Evolutionary conservation across 331 rosid species (phyloP).

Genomic region (Acacia pycnantha): DNA sequence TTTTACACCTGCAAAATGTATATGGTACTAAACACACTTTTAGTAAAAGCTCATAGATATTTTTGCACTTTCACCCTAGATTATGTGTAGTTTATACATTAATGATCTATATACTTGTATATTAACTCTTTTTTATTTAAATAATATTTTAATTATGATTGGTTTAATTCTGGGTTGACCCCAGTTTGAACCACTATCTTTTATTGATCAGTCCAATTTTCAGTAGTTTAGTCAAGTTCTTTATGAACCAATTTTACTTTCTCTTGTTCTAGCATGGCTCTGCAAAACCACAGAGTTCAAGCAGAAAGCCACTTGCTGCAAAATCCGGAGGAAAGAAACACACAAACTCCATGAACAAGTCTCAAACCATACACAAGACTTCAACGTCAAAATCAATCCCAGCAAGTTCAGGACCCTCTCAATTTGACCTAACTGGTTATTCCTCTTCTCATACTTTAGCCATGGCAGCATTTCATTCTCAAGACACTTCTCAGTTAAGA

Average conservation of each 20-base stretch:
- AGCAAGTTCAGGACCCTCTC: conserved; percentile 39
- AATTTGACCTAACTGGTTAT: conserved; percentile 51
- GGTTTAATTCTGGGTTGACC: not conserved
- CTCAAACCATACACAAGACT: conserved; percentile 24
- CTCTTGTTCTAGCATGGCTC: conserved; percentile 43
- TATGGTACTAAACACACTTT: no score
- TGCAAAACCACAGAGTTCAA: conserved; percentile 39
- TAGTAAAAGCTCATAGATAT: no score
- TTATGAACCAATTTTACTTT: not conserved
- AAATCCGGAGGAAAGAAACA: conserved; percentile 59
- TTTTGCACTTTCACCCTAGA: no score
- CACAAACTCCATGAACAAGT: conserved; percentile 30
- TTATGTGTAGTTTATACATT: not conserved
- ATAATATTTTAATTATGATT: not conserved
- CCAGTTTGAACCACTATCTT: not conserved
- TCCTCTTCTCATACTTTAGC: conserved; percentile 43
- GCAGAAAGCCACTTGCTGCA: conserved; percentile 33
- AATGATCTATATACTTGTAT: no score
- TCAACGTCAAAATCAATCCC: conserved; percentile 30
- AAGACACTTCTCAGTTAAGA: conserved; percentile 31
- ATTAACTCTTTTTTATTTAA: no score
- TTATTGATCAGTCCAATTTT: not conserved
- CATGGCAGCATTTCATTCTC: conserved; percentile 46
- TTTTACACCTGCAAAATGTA: no score
- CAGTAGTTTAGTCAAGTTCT: not conserved